Base-by-base conservation (phyloP, 106 monocot genomes). In the Gastrodia elata region DNA sequence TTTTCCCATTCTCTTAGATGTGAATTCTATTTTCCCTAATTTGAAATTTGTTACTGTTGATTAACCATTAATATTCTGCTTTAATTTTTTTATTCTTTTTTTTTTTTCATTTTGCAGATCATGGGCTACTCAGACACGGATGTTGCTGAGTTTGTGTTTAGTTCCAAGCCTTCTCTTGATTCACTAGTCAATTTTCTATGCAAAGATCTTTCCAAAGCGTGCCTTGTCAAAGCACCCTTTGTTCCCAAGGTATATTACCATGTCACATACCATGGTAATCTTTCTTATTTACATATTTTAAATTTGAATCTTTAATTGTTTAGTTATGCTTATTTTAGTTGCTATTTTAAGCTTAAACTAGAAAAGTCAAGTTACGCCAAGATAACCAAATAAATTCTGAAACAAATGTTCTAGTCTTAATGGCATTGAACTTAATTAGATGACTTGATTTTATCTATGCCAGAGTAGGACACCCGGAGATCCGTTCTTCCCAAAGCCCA, bases 111-210 rank as follows among this genome's bases (percentile, higher is more conserved):
- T 83, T 79, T 81, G 79, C 81, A 97, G 97, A 88, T 93, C 57
- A 90, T 97, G 73, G 92, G 83, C 1, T 97, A 85, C 79, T 90
- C 88, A 39, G 97, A 97, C 82, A 97, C 97, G 28, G 97, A 97
- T 86, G 87, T 97, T 78, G 92, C 93, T 61, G 97, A 97, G 72
- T 97, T 77, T 80, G 75, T 90, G 39, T 93, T 81, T 70, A 93
- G 79, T 55, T 77, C 75, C 37, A 84, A 68, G 37, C 97, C 97
- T 76, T 84, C 97, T 10, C 61, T 86, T 79, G 80, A 97, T 78
- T 70, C 44, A 39, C 73, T 97, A 49, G 76, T 78, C 68, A 82
- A 92, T 6, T 88, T 76, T 74, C 75, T 97, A 25, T 97, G 97
- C 68, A 65, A 90, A 73, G 92, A 97, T 71, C 86, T 93, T 65